A percentile compares a stretch with the other conserved stretches of the same genome.
Evolutionary conservation across 768 basidiomycete genomes (phyloP).

Genomic region (Mycena epipterygia): DNA sequence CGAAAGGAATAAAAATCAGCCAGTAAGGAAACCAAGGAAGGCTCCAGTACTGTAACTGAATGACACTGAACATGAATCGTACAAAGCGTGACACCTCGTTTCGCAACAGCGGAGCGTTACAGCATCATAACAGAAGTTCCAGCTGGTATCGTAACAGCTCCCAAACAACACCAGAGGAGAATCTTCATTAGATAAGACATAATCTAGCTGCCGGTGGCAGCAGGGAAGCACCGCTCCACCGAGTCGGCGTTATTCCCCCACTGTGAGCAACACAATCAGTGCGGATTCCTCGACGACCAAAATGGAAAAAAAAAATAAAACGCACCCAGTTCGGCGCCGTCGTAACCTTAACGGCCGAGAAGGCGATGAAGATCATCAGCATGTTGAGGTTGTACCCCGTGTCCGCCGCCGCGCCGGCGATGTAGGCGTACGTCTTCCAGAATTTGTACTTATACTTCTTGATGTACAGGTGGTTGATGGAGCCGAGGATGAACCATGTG

Average conservation of each 20-base stretch:
- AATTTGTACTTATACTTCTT: constrained; percentile 42
- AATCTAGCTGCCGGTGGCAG: background rate
- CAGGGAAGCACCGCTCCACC: constrained; percentile 41
- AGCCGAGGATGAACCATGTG: constrained; percentile 40
- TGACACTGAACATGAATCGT: no score
- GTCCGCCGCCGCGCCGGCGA: constrained; percentile 41
- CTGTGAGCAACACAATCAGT: constrained; percentile 15
- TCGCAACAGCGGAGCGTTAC: no score
- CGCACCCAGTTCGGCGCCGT: constrained; percentile 39
- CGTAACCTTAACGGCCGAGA: constrained; percentile 40
- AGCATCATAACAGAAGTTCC: no score
- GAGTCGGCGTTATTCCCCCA: constrained; percentile 43
- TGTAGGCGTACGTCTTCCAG: constrained; percentile 44
- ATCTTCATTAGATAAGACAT: background rate
- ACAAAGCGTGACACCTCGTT: no score
- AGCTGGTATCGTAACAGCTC: background rate
- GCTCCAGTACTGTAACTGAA: no score
- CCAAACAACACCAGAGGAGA: no score
- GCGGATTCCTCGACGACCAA: no score
- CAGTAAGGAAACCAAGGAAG: no score
- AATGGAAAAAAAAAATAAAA: background rate
- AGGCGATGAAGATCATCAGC: constrained; percentile 43
- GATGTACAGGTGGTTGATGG: constrained; percentile 42
- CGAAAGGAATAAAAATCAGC: no score
- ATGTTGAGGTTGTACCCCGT: constrained; percentile 45